Percentiles rank a stretch among this genome's conserved stretches.
Evolutionary conservation across 164 flowering plant species (phyloP).

Genomic region (Hamamelis virginiana): DNA sequence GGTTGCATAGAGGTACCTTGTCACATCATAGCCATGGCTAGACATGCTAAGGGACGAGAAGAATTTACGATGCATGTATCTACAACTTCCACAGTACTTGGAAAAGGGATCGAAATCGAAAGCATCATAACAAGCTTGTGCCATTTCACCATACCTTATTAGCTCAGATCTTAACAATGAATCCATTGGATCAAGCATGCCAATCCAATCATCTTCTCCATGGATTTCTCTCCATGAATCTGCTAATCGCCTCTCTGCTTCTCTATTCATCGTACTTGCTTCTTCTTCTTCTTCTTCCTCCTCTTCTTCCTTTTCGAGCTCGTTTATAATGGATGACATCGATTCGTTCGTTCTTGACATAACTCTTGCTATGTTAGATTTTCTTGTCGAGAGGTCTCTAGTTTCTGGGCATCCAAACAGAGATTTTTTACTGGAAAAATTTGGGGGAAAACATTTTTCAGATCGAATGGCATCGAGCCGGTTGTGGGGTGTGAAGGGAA

Average conservation of each 20-base stretch:
- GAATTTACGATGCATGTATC: constrained; percentile 37
- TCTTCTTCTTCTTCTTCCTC: constrained; percentile 3
- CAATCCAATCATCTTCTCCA: constrained; percentile 70
- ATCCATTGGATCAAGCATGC: constrained; percentile 72
- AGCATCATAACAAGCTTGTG: constrained; percentile 78
- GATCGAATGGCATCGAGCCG: background rate
- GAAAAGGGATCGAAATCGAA: constrained; percentile 75
- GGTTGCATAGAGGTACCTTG: no score
- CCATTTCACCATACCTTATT: constrained; percentile 82
- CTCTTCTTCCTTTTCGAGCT: constrained; percentile 18
- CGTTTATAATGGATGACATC: constrained; percentile 22
- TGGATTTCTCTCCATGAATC: constrained; percentile 62
- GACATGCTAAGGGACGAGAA: constrained; percentile 43
- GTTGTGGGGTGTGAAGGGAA: background rate
- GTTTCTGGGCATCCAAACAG: background rate
- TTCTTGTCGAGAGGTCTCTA: background rate
- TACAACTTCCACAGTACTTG: constrained; percentile 65
- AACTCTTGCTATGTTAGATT: background rate
- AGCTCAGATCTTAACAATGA: constrained; percentile 59
- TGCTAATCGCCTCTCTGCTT: constrained; percentile 14
- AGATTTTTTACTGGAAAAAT: constrained; percentile 5
- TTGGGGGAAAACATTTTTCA: background rate
- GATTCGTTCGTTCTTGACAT: constrained; percentile 24
- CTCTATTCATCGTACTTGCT: background rate
- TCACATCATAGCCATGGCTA: constrained; percentile 48